Base-by-base conservation (phyloP, 2,329 filamentous ascomycete genomes). In the Penicillium sp. region DNA sequence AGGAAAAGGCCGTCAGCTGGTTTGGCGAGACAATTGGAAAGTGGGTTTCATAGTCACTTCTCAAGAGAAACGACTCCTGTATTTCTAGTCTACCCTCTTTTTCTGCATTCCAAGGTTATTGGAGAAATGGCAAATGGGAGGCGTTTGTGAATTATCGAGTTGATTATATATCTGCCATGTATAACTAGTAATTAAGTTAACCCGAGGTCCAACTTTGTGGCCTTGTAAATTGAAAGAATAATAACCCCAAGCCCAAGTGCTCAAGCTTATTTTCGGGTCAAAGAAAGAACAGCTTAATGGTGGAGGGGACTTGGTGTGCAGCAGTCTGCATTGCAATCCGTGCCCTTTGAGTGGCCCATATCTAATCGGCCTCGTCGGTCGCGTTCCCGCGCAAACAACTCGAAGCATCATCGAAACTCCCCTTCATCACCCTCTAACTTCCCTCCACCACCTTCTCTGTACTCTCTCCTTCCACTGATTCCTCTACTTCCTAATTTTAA, bases 1-100 rank as follows among this genome's bases (percentile, higher is more conserved):
- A 71, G 50, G 72, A 77, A 54, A 76, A 71, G 59, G 71, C 73
- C 35, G 67, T 69, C 26, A 71, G 70, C 46, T 77, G 75, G 75
- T 77, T 78, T 69, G 76, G 76, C 44, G 74, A 77, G 63, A 77
- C 75, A 1, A 66, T 78, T 60, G 76, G 74, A 13, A 76, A 71
- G 55, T 78, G 73, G 71, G 53, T 78, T 42, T 71, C 75, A 19
- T 77, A 66, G 55, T 51, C 31, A 16, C 47, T 43, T 50, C 46
- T 37, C 37, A 6, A 10, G 37, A 29, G 47, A 26, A 50, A 13
- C 9, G 19, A 14, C 9, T 13, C 19, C 31, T 57, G 50, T 57
- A 57, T 44, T 26, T 55, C 31, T 53, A 48, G 47, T 53, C 53
- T 46, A 50, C 10, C 44, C 52, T 58, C 39, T 55, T 43, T 23